A percentile compares a stretch with the other conserved stretches of the same genome.
Conservation (phyloP, 2,329 filamentous ascomycete species). For the Penicillium sp. region DNA sequence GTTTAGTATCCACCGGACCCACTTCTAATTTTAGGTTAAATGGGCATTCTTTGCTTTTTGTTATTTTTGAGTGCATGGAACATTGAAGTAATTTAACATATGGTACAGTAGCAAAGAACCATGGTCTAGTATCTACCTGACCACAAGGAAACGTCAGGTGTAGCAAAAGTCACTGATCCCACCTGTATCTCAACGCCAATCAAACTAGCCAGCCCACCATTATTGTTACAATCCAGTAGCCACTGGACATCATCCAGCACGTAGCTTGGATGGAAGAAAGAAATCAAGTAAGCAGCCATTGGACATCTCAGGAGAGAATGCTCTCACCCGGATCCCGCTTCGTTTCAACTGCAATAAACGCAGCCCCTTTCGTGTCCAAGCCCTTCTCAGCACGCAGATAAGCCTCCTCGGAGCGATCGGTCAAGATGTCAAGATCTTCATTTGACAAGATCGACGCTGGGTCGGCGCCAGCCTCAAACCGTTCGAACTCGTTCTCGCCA, state of each 20-base stretch:
- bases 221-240: neutral
- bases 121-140: neutral
- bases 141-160: neutral
- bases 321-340: slow-evolving; percentile 42
- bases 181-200: neutral
- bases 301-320: slow-evolving; percentile 24
- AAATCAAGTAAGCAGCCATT: neutral
- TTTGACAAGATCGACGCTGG: slow-evolving; percentile 63
- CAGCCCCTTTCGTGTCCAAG: slow-evolving; percentile 47
- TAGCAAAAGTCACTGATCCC: neutral
- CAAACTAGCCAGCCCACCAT: neutral
- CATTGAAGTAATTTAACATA: neutral
- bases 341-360: slow-evolving; percentile 75
- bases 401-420: slow-evolving; percentile 62
- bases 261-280: neutral
- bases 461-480: slow-evolving; percentile 46
- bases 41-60: slow-evolving; percentile 6
- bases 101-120: neutral
- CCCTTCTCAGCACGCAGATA: slow-evolving; percentile 69
- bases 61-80: neutral
- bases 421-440: slow-evolving; percentile 65
- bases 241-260: neutral
- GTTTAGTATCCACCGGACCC: too few species aligned
- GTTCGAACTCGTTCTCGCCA: slow-evolving; percentile 64
- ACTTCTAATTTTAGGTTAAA: too few species aligned